Evolutionary conservation across 169 alveolate genomes (phyloP).

Genomic region (Plasmodium chabaudi): DNA sequence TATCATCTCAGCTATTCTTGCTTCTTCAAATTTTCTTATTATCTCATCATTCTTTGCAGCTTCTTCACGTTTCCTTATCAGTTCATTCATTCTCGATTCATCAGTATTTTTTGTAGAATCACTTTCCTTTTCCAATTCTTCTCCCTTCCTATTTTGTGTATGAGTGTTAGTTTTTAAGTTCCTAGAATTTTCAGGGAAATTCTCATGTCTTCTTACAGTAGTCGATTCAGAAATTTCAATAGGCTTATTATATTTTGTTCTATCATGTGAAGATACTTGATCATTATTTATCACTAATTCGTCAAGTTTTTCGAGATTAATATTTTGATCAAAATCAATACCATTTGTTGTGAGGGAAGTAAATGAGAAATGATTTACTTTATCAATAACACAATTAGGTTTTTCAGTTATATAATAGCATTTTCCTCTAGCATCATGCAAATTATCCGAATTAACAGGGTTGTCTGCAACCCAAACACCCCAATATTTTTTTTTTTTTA

Average conservation of each 20-base stretch:
- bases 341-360: conserved; percentile 59
- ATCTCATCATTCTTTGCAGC: background rate
- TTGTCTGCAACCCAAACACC: conserved; percentile 45
- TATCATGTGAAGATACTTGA: background rate
- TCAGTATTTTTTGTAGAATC: background rate
- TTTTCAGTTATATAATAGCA: conserved; percentile 46
- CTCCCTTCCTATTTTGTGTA: background rate
- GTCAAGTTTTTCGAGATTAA: conserved; percentile 16
- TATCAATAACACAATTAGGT: conserved; percentile 67
- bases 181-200: background rate
- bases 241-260: background rate
- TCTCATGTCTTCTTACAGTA: background rate
- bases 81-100: background rate
- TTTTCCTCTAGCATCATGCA: conserved; percentile 8
- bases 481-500: background rate
- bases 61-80: background rate
- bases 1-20: background rate
- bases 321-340: conserved; percentile 50
- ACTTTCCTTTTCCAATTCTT: background rate
- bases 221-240: background rate
- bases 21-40: background rate
- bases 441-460: conserved; percentile 33
- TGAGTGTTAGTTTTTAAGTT: background rate
- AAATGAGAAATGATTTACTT: conserved; percentile 61
- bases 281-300: background rate